Conservation (phyloP, 2,329 filamentous ascomycete species). For the Colletotrichum siamense region DNA sequence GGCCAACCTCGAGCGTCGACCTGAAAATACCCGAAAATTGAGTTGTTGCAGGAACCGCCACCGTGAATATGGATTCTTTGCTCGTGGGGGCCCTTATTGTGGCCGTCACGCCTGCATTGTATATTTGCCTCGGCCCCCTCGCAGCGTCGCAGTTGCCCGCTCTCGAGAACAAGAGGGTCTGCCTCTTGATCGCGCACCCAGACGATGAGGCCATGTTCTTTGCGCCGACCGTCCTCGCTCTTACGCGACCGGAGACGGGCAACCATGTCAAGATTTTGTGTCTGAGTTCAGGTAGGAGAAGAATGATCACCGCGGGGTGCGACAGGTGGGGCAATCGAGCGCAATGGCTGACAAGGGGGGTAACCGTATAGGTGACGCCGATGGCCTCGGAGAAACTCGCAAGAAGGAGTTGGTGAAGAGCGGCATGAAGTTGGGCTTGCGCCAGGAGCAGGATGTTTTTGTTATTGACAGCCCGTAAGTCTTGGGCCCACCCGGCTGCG, state of each 20-base stretch:
- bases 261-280: conserved; percentile 97
- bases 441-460: conserved; percentile 78
- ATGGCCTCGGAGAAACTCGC: conserved; percentile 83
- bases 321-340: not conserved
- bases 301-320: conserved; percentile 26
- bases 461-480: conserved; percentile 79
- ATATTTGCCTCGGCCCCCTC: conserved; percentile 56
- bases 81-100: conserved; percentile 28
- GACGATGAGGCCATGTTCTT: conserved; percentile 99
- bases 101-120: conserved; percentile 53
- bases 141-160: conserved; percentile 63
- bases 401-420: conserved; percentile 85
- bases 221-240: conserved; percentile 82
- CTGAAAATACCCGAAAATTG: not conserved
- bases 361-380: conserved; percentile 71
- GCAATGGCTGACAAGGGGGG: conserved; percentile 7
- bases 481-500: not conserved
- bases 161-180: conserved; percentile 83
- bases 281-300: conserved; percentile 73
- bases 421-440: conserved; percentile 76
- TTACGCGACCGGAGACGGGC: conserved; percentile 78
- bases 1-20: not conserved
- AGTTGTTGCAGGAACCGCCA: not conserved
- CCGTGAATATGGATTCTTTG: conserved; percentile 26
- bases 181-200: conserved; percentile 92